A percentile compares a stretch with the other conserved stretches of the same genome.
Conservation (phyloP, 257 asterid species). For the Verbena officinalis region DNA sequence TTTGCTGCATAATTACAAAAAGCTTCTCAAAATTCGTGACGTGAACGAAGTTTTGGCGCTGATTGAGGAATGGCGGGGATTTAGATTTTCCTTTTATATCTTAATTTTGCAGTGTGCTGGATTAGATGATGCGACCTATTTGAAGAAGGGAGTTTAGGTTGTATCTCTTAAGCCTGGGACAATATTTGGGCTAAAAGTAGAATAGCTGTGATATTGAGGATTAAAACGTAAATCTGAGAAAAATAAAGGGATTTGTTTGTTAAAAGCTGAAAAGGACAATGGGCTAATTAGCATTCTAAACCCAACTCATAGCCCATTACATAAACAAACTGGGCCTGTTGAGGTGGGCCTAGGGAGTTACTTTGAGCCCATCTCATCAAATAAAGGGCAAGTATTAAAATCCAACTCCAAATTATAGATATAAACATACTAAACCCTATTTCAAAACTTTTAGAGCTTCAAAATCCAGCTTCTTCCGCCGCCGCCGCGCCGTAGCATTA, state of each 20-base stretch:
- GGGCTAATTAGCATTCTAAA: too few relatives aligned
- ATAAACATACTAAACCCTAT: slow-evolving; percentile 7
- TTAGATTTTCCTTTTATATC: not conserved
- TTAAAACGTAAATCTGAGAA: not conserved
- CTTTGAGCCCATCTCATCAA: not conserved
- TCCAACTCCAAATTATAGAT: not conserved
- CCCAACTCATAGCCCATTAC: too few relatives aligned
- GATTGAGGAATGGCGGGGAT: not conserved
- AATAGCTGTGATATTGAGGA: not conserved
- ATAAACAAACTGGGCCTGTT: too few relatives aligned
- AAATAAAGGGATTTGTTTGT: not conserved
- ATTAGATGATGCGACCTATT: slow-evolving; percentile 27
- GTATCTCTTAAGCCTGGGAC: too few relatives aligned
- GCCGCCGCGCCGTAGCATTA: slow-evolving; percentile 15
- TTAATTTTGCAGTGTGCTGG: not conserved
- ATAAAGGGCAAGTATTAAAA: not conserved
- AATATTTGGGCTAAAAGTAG: not conserved
- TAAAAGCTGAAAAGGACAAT: too few relatives aligned
- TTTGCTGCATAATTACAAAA: not conserved
- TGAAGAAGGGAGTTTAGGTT: not conserved
- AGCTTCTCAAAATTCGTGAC: slow-evolving; percentile 5
- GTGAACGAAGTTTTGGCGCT: slow-evolving; percentile 24
- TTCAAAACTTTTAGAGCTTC: too few relatives aligned
- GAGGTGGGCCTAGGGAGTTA: not conserved
- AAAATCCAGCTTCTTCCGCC: not conserved